Evolutionary conservation across 1,139 yeast species (phyloP).

Genomic region (Candida labiduridarum): DNA sequence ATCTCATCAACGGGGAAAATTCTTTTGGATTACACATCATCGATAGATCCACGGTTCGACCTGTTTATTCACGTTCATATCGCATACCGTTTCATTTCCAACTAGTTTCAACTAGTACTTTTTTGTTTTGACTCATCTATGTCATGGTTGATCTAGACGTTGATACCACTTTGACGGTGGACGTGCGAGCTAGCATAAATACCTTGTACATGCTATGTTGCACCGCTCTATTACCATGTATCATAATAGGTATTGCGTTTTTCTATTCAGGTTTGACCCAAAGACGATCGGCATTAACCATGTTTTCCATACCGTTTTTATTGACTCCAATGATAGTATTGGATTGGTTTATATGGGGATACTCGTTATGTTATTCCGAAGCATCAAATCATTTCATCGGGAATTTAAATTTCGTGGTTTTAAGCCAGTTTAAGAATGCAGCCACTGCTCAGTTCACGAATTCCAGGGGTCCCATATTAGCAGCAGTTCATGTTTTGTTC

Average conservation of each 20-base stretch:
- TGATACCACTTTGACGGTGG: not conserved
- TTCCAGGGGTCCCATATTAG: constrained; percentile 43
- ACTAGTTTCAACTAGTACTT: not conserved
- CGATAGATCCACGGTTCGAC: too few species aligned
- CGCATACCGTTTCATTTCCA: too few species aligned
- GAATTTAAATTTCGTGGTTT: constrained; percentile 44
- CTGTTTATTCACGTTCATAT: too few species aligned
- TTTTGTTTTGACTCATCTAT: not conserved
- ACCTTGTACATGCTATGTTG: constrained; percentile 43
- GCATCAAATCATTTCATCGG: constrained; percentile 51
- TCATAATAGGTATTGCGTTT: constrained; percentile 46
- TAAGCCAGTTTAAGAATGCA: constrained; percentile 33
- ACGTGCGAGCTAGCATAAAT: constrained; percentile 29
- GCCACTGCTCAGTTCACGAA: constrained; percentile 28
- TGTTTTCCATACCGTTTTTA: constrained; percentile 52
- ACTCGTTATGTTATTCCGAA: constrained; percentile 51
- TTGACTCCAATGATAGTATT: constrained; percentile 45
- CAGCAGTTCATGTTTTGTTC: constrained; percentile 47
- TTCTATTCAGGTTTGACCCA: constrained; percentile 64
- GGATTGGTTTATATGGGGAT: constrained; percentile 64
- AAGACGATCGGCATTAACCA: constrained; percentile 56
- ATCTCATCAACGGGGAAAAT: not conserved
- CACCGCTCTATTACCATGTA: constrained; percentile 34
- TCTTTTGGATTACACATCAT: not conserved
- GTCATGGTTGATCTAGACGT: not conserved